phyloP scores from a whole-genome alignment of 208 protist genomes.

The Leptomonas pyrrhocoris region DNA sequence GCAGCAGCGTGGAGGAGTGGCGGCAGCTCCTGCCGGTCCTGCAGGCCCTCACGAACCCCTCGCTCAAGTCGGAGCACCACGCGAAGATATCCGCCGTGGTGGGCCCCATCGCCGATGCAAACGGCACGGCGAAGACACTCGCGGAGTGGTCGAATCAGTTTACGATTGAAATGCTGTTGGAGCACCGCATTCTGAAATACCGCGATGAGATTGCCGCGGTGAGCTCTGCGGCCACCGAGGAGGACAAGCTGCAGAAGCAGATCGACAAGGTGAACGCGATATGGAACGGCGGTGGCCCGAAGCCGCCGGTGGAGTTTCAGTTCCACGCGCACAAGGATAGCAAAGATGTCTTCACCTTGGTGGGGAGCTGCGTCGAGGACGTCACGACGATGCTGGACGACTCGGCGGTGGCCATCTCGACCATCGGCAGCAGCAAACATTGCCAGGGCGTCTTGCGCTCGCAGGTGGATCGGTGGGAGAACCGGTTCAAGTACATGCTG shows the following conservation, averaged over 20 bases:
- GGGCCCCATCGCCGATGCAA: constrained; percentile 65
- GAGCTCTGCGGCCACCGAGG: constrained; percentile 94
- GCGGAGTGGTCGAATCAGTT: constrained; percentile 80
- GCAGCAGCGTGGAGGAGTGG: constrained; percentile 93
- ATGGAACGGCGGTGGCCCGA: constrained; percentile 92
- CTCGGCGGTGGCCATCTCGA: constrained; percentile 90
- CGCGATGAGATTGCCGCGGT: constrained; percentile 92
- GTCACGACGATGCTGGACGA: constrained; percentile 93
- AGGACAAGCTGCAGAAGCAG: constrained; percentile 96
- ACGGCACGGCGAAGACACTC: constrained; percentile 65
- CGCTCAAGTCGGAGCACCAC: constrained; percentile 90
- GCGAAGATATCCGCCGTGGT: constrained; percentile 78
- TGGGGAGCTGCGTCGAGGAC: constrained; percentile 93
- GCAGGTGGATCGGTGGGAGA: constrained; percentile 95
- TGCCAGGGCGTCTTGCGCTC: constrained; percentile 91
- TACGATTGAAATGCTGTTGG: constrained; percentile 90
- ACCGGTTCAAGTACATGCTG: constrained; percentile 92
- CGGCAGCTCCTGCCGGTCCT: constrained; percentile 93
- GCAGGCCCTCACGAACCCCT: constrained; percentile 92
- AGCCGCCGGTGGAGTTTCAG: constrained; percentile 92
- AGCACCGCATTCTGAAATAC: constrained; percentile 85
- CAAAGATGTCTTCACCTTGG: constrained; percentile 93
- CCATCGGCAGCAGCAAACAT: constrained; percentile 93
- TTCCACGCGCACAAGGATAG: constrained; percentile 94
- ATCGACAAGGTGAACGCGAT: constrained; percentile 95